Percentiles rank a stretch among this genome's conserved stretches.
Conservation (phyloP, 352 stramenopile species). For the Phytophthora citricola region DNA sequence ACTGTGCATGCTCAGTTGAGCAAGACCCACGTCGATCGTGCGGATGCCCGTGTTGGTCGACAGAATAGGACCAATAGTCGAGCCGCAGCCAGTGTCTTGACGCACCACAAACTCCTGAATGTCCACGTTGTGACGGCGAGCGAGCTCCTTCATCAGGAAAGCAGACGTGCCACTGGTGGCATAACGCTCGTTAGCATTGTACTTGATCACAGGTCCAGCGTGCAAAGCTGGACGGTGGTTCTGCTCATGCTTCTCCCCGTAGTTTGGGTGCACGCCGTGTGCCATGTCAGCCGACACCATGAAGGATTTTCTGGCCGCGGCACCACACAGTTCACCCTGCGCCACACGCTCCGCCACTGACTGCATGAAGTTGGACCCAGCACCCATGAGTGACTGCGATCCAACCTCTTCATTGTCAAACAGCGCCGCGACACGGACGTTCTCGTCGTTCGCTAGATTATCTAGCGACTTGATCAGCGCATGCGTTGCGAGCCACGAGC, state of each 20-base stretch:
- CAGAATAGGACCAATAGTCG: slow-evolving; percentile 98
- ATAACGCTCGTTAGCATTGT: slow-evolving; percentile 98
- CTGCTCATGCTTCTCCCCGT: slow-evolving; percentile 95
- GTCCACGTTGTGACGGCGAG: slow-evolving; percentile 79
- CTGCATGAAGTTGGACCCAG: slow-evolving; percentile 84
- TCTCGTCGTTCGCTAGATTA: slow-evolving; percentile 72
- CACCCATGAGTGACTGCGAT: slow-evolving; percentile 88
- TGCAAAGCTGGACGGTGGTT: slow-evolving; percentile 94
- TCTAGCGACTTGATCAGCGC: slow-evolving; percentile 84
- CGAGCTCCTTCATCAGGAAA: slow-evolving; percentile 93
- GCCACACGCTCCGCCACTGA: slow-evolving; percentile 68
- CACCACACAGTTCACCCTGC: slow-evolving; percentile 58
- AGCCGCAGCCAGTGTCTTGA: slow-evolving; percentile 96
- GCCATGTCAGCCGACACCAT: slow-evolving; percentile 96
- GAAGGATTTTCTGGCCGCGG: slow-evolving; percentile 74
- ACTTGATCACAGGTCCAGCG: slow-evolving; percentile 98
- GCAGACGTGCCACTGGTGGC: slow-evolving; percentile 94
- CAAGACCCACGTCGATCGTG: slow-evolving; percentile 97
- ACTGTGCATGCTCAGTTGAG: slow-evolving; percentile 98
- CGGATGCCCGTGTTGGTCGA: slow-evolving; percentile 94
- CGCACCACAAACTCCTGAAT: slow-evolving; percentile 98
- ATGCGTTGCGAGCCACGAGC: slow-evolving; percentile 93
- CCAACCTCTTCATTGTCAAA: slow-evolving; percentile 99
- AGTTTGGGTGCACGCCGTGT: slow-evolving; percentile 98
- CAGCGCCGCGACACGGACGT: slow-evolving; percentile 93